Conservation (phyloP, 2,329 filamentous ascomycete genomes). For the Sclerotinia trifoliorum region DNA sequence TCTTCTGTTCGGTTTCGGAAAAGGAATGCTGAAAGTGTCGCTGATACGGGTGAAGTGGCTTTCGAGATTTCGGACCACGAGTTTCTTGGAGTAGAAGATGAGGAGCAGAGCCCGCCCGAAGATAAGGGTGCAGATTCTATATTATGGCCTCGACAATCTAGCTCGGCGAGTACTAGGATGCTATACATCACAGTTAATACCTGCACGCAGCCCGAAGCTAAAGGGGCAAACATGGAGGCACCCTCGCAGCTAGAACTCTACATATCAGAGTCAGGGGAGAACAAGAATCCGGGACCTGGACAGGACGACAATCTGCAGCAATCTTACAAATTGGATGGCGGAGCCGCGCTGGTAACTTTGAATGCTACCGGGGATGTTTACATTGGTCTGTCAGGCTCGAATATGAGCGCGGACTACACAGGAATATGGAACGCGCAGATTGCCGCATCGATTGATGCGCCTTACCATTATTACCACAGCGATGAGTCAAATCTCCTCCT, state of each 20-base stretch:
- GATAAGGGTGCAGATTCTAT: conserved; percentile 1
- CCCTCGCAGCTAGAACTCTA: conserved; percentile 77
- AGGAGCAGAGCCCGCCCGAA: background rate
- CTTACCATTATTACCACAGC: conserved; percentile 65
- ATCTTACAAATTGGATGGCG: conserved; percentile 31
- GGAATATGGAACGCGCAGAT: conserved; percentile 78
- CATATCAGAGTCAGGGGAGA: conserved; percentile 64
- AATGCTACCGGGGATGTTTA: conserved; percentile 68
- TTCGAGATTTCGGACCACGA: conserved; percentile 17
- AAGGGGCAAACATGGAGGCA: conserved; percentile 35
- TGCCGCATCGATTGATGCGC: conserved; percentile 75
- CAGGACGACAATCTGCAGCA: conserved; percentile 31
- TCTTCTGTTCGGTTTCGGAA: conserved; percentile 34
- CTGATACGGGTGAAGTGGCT: conserved; percentile 19
- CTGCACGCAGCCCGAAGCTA: conserved; percentile 66
- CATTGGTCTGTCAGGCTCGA: conserved; percentile 71
- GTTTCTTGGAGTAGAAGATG: conserved; percentile 7
- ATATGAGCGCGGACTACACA: conserved; percentile 49
- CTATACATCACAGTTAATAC: conserved; percentile 85
- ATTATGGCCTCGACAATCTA: conserved; percentile 28
- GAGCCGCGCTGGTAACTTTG: conserved; percentile 53
- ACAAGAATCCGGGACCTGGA: conserved; percentile 64
- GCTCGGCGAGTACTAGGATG: conserved; percentile 28
- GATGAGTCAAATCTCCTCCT: conserved; percentile 57
- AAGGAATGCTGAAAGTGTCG: conserved; percentile 25